Percentiles rank a stretch among this genome's conserved stretches.
These are phyloP conservation scores for Beauveria sp. DNA, from an alignment of 2,329 filamentous ascomycete species.

Conservation along the genomic window DNA sequence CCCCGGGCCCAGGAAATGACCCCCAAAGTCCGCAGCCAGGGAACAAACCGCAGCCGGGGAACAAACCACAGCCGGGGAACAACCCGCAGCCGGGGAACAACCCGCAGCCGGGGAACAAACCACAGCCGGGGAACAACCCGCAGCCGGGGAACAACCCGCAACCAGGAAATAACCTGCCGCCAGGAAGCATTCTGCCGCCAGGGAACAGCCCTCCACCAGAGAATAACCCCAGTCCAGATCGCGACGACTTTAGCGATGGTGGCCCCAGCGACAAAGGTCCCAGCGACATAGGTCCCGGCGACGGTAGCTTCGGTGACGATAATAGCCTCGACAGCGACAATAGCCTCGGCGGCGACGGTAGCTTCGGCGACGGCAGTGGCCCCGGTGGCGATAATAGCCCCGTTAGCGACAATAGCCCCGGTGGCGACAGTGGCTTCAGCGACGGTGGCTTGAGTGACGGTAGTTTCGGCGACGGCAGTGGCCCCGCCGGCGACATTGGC, in stretches of 20 bases:
- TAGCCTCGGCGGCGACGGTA: too few relatives aligned
- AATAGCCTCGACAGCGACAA: too few relatives aligned
- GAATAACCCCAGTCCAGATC: background rate
- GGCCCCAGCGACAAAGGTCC: background rate
- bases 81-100: background rate
- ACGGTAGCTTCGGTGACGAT: too few relatives aligned
- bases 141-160: background rate
- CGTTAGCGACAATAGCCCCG: too few relatives aligned
- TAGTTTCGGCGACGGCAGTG: too few relatives aligned
- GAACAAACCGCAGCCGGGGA: background rate
- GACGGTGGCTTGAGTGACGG: too few relatives aligned
- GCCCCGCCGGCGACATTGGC: too few relatives aligned
- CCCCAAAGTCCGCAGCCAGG: background rate
- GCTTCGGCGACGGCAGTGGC: too few relatives aligned
- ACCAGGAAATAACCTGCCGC: background rate
- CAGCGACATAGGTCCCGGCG: too few relatives aligned
- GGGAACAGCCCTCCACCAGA: background rate
- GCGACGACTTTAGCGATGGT: background rate
- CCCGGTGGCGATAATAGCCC: too few relatives aligned
- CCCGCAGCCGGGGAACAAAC: background rate
- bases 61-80: background rate
- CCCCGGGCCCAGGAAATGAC: background rate
- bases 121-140: background rate
- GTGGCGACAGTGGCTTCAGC: too few relatives aligned
- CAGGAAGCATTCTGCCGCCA: background rate